These are phyloP conservation scores for Lactifluus subvellereus DNA, from an alignment of 768 basidiomycete genomes.

Conservation along the genomic window DNA sequence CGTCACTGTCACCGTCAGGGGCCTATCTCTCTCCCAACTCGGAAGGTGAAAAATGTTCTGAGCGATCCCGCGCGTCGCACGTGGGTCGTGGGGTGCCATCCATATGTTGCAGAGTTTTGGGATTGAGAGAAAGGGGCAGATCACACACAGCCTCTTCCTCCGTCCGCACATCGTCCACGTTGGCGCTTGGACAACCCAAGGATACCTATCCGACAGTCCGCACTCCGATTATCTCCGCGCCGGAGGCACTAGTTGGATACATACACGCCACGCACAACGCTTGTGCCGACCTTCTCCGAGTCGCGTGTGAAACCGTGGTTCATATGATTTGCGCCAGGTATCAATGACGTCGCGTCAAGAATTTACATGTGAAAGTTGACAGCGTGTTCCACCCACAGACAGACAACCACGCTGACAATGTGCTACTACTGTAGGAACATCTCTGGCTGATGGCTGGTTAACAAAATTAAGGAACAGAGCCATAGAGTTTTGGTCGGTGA, in stretches of 20 bases:
- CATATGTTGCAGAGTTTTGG: too few species aligned
- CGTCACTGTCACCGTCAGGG: too few species aligned
- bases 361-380: not conserved
- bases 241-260: not conserved
- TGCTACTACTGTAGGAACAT: not conserved
- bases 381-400: too few species aligned
- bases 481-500: not conserved
- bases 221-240: too few species aligned
- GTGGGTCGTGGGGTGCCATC: too few species aligned
- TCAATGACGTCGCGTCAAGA: not conserved
- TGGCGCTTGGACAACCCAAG: not conserved
- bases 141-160: not conserved
- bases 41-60: not conserved
- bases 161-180: not conserved
- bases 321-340: not conserved
- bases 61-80: not conserved
- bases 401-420: not conserved
- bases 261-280: not conserved
- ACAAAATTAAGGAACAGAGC: constrained; percentile 4
- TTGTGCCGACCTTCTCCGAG: not conserved
- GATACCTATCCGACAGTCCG: not conserved
- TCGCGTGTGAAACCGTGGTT: not conserved
- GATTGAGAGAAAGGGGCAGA: not conserved
- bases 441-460: not conserved
- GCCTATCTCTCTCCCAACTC: not conserved